Conservation (phyloP, 345 rosid species). For the Gossypioides kirkii region DNA sequence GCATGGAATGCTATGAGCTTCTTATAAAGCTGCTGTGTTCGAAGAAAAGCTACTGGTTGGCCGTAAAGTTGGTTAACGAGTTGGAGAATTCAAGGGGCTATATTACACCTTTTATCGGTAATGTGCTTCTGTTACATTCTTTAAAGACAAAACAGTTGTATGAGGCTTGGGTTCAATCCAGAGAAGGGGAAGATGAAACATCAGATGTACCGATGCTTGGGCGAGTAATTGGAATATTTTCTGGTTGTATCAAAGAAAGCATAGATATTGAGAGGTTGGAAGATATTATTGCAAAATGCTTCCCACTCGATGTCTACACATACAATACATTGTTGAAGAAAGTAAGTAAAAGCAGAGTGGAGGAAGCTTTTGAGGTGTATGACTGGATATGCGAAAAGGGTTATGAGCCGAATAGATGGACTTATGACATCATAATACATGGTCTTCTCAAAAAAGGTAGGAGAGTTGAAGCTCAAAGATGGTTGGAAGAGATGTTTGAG, state of each 20-base stretch:
- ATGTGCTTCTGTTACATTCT: slow-evolving; percentile 56
- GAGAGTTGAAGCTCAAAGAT: slow-evolving; percentile 33
- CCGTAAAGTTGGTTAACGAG: slow-evolving; percentile 43
- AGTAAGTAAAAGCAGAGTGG: slow-evolving; percentile 33
- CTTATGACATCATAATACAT: slow-evolving; percentile 35
- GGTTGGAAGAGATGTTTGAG: slow-evolving; percentile 31
- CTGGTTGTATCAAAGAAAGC: slow-evolving; percentile 31
- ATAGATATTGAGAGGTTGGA: slow-evolving; percentile 38
- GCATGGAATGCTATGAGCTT: slow-evolving; percentile 51
- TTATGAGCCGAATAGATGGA: slow-evolving; percentile 55
- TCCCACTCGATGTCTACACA: slow-evolving; percentile 48
- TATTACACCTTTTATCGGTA: slow-evolving; percentile 68
- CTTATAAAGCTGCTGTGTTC: slow-evolving; percentile 44
- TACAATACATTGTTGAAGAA: slow-evolving; percentile 57
- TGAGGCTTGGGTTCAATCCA: slow-evolving; percentile 51
- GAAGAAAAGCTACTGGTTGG: slow-evolving; percentile 33
- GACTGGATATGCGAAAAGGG: slow-evolving; percentile 48
- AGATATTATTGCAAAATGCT: slow-evolving; percentile 54
- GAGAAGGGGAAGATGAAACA: slow-evolving; percentile 33
- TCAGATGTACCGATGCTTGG: slow-evolving; percentile 45
- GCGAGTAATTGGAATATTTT: slow-evolving; percentile 57
- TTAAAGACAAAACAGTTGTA: slow-evolving; percentile 38
- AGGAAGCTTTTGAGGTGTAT: slow-evolving; percentile 40
- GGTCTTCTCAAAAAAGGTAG: slow-evolving; percentile 34
- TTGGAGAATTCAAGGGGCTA: slow-evolving; percentile 42